Evolutionary conservation across 1,139 yeast genomes (phyloP).

Genomic region (Sugiyamaella xylanicola): DNA sequence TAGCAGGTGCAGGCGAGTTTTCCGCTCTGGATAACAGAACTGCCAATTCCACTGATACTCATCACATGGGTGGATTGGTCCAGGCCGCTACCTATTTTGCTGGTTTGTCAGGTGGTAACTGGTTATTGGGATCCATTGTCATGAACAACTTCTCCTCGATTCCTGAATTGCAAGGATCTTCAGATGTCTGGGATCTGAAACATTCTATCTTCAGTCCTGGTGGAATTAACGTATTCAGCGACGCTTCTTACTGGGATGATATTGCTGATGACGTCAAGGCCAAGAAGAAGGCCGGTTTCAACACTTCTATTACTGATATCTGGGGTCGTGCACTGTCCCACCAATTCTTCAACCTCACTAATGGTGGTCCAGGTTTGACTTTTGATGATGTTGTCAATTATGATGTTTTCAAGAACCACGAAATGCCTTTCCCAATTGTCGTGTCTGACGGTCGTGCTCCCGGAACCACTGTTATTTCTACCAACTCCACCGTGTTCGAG

Average conservation of each 20-base stretch:
- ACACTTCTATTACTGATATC: conserved; percentile 77
- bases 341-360: conserved; percentile 63
- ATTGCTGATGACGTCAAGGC: conserved; percentile 57
- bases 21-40: conserved; percentile 81
- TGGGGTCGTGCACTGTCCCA: conserved; percentile 90
- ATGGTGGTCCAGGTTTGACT: conserved; percentile 66
- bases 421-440: conserved; percentile 88
- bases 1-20: conserved; percentile 83
- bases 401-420: conserved; percentile 57
- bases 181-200: conserved; percentile 74
- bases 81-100: conserved; percentile 78
- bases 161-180: conserved; percentile 55
- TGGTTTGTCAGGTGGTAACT: conserved; percentile 87
- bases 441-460: conserved; percentile 87
- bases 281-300: conserved; percentile 76
- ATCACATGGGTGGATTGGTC: conserved; percentile 75
- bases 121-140: conserved; percentile 84
- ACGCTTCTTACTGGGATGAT: conserved; percentile 57
- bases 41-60: conserved; percentile 51
- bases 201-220: conserved; percentile 67
- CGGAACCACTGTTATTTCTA: conserved; percentile 49
- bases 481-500: conserved; percentile 82
- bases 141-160: conserved; percentile 82
- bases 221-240: conserved; percentile 69
- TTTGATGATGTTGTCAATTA: conserved; percentile 63